Conservation (phyloP, 2,329 filamentous ascomycete genomes). For the Xylaria sp. region DNA sequence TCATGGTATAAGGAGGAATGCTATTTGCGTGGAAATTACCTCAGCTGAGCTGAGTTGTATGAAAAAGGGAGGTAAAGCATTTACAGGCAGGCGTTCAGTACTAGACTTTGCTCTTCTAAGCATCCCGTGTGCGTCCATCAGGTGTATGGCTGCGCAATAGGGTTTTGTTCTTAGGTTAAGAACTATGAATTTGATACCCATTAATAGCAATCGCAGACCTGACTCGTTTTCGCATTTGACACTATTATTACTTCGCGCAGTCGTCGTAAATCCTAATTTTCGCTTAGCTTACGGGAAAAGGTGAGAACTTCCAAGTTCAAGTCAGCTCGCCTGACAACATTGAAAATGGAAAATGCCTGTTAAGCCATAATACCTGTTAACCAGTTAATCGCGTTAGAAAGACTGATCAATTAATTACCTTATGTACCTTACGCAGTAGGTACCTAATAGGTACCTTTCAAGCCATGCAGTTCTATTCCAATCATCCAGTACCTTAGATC, state of each 20-base stretch:
- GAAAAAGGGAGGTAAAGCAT: neutral
- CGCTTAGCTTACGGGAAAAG: neutral
- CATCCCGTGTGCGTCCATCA: neutral
- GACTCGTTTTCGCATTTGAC: neutral
- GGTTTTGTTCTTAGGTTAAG: neutral
- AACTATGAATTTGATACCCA: slow-evolving; percentile 31
- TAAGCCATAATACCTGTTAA: neutral
- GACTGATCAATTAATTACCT: neutral
- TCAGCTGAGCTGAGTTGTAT: neutral
- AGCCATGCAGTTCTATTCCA: no score
- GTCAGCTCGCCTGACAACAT: neutral
- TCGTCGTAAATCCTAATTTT: neutral
- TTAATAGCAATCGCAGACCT: neutral
- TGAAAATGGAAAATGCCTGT: neutral
- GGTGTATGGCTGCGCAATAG: neutral
- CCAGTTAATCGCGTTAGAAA: neutral
- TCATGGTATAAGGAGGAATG: slow-evolving; percentile 35
- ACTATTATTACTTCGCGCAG: neutral
- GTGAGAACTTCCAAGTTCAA: neutral
- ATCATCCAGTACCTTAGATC: no score
- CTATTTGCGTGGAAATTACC: neutral
- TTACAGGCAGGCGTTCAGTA: slow-evolving; percentile 14
- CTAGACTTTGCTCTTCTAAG: neutral
- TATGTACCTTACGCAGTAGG: no score
- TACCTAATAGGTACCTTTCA: no score